Percentiles rank a stretch among this genome's conserved stretches.
These are phyloP conservation scores for Picea glauca DNA, from an alignment of 75 land plant genomes.

Conservation along the genomic window DNA sequence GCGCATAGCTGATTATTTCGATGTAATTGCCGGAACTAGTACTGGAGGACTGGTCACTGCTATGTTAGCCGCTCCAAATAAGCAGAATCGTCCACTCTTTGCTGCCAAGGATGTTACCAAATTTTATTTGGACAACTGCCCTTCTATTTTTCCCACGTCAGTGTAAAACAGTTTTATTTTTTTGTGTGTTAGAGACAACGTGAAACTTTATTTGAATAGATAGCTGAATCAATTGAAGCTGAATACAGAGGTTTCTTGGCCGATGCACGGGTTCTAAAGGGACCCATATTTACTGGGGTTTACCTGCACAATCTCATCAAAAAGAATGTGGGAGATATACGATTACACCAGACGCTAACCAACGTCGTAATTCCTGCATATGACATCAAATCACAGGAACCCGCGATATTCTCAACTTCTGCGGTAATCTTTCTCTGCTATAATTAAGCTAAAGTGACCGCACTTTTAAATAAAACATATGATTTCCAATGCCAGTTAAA, in stretches of 20 bases:
- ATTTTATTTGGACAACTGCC: slow-evolving; percentile 23
- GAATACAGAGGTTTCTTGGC: neutral
- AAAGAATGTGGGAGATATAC: slow-evolving; percentile 6
- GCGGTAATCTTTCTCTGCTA: slow-evolving; percentile 1
- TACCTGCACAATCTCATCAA: slow-evolving; percentile 14
- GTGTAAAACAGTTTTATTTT: neutral
- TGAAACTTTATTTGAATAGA: neutral
- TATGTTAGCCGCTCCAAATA: slow-evolving; percentile 49
- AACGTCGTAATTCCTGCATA: slow-evolving; percentile 30
- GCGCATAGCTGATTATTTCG: slow-evolving; percentile 56
- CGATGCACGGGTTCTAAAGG: neutral
- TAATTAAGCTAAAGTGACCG: too few species aligned
- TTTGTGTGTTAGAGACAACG: neutral
- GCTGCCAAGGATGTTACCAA: slow-evolving; percentile 34
- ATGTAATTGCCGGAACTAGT: slow-evolving; percentile 58
- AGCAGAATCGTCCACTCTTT: slow-evolving; percentile 34
- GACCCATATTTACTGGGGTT: slow-evolving; percentile 28
- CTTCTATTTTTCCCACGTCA: slow-evolving; percentile 19
- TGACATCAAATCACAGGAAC: slow-evolving; percentile 25
- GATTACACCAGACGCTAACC: slow-evolving; percentile 24
- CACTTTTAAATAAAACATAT: neutral
- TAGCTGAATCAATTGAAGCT: neutral
- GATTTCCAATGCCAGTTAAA: too few species aligned
- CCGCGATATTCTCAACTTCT: slow-evolving; percentile 28
- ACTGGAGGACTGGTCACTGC: slow-evolving; percentile 54